Conservation (phyloP, 202 grass and related monocot species). For the Alloteropsis angusta region DNA sequence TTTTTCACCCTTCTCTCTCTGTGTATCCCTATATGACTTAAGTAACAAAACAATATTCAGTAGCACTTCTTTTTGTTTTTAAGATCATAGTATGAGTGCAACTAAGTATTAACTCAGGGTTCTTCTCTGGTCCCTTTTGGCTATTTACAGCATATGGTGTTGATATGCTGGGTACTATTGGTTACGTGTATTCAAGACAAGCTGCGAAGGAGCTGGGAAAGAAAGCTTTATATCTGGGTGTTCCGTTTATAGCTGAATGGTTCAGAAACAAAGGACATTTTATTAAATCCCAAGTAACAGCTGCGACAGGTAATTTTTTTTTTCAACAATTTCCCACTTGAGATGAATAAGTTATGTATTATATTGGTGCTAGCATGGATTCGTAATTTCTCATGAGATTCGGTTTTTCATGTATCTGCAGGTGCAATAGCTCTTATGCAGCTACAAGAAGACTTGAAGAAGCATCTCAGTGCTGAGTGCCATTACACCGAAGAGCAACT, state of each 20-base stretch:
- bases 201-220: slow-evolving; percentile 95
- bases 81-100: not conserved
- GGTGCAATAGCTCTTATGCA: slow-evolving; percentile 94
- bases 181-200: slow-evolving; percentile 93
- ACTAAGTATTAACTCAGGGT: not conserved
- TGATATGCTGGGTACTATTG: slow-evolving; percentile 91
- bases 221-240: slow-evolving; percentile 78
- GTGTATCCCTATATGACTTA: slow-evolving; percentile 7
- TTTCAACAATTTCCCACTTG: not conserved
- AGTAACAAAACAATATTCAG: not conserved
- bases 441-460: slow-evolving; percentile 86
- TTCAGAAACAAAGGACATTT: slow-evolving; percentile 95
- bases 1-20: not conserved
- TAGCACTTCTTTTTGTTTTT: not conserved
- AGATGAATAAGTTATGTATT: not conserved
- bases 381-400: not conserved
- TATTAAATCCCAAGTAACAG: slow-evolving; percentile 89
- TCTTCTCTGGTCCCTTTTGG: slow-evolving; percentile 19
- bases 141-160: slow-evolving; percentile 72
- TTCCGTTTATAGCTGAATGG: slow-evolving; percentile 99
- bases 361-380: slow-evolving; percentile 6
- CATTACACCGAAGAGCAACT: slow-evolving; percentile 72
- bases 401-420: slow-evolving; percentile 13
- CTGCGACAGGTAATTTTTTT: slow-evolving; percentile 51
- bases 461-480: slow-evolving; percentile 60